Base-by-base conservation (phyloP, 176 grass and related monocot species). In the Stipa capillata region DNA sequence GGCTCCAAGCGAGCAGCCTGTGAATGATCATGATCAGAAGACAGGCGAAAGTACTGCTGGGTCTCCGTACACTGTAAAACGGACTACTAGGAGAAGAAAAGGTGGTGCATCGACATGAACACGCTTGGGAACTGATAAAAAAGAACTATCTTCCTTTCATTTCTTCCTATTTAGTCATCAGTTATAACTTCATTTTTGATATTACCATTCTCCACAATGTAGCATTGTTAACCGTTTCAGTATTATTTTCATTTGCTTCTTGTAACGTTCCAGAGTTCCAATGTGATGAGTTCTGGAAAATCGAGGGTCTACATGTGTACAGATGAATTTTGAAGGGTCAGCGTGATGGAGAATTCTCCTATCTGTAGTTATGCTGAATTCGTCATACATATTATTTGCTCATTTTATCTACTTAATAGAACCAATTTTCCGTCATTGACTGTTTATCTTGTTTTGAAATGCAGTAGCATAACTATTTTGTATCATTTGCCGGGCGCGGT, bases 21-120 rank as follows among this genome's bases (percentile, higher is more conserved):
- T 84, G 61, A 86, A 88, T 76, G 86, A 84, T 40, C 70, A 39
- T 76, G 40, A 86, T 29, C 66, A 76, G 47, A 91, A 88, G 44
- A 74, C 65, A 8, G 85, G 47, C 48, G 51, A 77, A 74, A 23
- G 83, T 87, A 61, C 74, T 89, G 82, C 84, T 56, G 91, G 72
- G 27, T 42, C 88, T 73, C 80, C 86, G 15, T 74, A 74, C 63
- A 23, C 61, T 65, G 75, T 31, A 24, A 96, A 86, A 84, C 89
- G 76, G 34, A 76, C 37, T 23, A 85, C 73, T 68, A 88, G 97
- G 68, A 91, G 86, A 82, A 96, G 82, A 80, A 99, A 89, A 87
- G 82, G 86, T 7, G 81, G 63, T 9, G 71, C 82, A 0, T 81
- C 82, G 24, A 36, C 74, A 55, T 80, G 83, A 86, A 72, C 42